phyloP scores from a whole-genome alignment of 2,329 filamentous ascomycete species.

The Fusarium oligoseptatum region DNA sequence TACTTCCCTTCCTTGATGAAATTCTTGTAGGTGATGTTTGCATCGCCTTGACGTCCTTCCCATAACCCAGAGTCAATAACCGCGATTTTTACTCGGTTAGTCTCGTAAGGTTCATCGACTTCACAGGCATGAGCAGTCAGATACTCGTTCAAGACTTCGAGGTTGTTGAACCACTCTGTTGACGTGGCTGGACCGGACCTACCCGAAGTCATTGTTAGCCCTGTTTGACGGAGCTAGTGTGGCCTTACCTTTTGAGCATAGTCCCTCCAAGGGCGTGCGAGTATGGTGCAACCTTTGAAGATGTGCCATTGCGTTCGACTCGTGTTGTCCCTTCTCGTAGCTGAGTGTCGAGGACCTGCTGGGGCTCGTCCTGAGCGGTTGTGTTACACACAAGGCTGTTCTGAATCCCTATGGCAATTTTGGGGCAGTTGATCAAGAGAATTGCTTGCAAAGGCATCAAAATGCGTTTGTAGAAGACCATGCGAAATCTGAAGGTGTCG shows the following conservation, averaged over 20 bases:
- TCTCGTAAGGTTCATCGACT: not conserved
- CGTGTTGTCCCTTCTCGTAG: not conserved
- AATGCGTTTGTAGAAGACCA: not conserved
- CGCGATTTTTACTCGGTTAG: not conserved
- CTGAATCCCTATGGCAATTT: too few relatives aligned
- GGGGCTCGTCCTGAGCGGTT: too few relatives aligned
- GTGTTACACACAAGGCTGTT: too few relatives aligned
- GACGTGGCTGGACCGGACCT: not conserved
- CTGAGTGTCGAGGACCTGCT: not conserved
- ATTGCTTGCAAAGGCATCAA: too few relatives aligned
- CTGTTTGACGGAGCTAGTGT: not conserved
- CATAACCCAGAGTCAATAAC: not conserved
- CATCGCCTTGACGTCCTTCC: not conserved
- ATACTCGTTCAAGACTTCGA: not conserved
- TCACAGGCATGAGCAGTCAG: not conserved
- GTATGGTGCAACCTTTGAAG: too few relatives aligned
- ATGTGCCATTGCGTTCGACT: not conserved
- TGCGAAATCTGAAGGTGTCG: not conserved
- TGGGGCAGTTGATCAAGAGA: too few relatives aligned
- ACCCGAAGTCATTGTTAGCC: not conserved
- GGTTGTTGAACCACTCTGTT: not conserved
- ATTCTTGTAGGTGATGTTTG: not conserved
- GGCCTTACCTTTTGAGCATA: not conserved
- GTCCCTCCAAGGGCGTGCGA: too few relatives aligned
- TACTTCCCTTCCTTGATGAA: not conserved